Conservation (phyloP, 257 asterid species). For the Solanum pennellii region DNA sequence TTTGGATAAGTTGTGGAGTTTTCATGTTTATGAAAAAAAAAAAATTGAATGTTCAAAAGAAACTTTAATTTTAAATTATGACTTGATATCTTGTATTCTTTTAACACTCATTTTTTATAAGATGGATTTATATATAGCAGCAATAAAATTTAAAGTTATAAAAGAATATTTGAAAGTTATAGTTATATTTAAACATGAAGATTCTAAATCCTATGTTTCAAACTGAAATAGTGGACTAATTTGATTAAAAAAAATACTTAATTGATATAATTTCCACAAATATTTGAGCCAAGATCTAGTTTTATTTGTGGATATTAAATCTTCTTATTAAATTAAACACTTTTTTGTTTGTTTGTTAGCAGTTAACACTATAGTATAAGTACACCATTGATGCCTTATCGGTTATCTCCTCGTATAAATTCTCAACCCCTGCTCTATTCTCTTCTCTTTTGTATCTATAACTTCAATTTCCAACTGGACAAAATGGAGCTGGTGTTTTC, state of each 20-base stretch:
- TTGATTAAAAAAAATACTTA: no score
- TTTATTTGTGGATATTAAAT: background rate
- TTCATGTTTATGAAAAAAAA: no score
- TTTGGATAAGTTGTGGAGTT: background rate
- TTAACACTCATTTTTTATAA: no score
- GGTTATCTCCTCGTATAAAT: background rate
- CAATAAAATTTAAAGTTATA: background rate
- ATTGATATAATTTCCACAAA: background rate
- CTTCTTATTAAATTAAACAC: no score
- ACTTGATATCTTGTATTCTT: no score
- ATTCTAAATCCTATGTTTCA: background rate
- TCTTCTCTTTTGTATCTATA: background rate
- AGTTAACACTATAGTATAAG: background rate
- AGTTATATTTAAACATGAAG: background rate
- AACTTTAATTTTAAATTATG: background rate
- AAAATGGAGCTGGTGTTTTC: background rate
- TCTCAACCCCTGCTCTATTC: background rate
- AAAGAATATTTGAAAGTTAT: no score
- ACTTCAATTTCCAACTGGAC: background rate
- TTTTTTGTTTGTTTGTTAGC: background rate
- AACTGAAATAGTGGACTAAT: background rate
- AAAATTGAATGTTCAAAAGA: no score
- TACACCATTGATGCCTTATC: background rate
- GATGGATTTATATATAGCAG: background rate
- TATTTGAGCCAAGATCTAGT: background rate